A percentile compares a stretch with the other conserved stretches of the same genome.
Evolutionary conservation across 805 yeast genomes (phyloP).

Genomic region (Nakazawaea molendinolei): DNA sequence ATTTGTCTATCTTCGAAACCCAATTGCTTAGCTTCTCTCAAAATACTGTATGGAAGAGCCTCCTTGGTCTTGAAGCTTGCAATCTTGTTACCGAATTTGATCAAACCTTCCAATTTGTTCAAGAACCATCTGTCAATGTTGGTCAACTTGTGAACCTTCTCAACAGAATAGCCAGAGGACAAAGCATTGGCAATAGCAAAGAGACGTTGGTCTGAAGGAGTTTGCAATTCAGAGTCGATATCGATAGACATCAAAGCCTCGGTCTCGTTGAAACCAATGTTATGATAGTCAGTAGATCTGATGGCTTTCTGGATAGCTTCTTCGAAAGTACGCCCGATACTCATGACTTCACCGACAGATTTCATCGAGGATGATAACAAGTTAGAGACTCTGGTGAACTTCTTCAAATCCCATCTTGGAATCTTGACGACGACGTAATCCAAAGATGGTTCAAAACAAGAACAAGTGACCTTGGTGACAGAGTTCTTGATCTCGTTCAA

Average conservation of each 20-base stretch:
- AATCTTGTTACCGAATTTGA: constrained; percentile 61
- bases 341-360: constrained; percentile 98
- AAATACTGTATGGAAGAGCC: constrained; percentile 52
- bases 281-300: constrained; percentile 91
- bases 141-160: constrained; percentile 84
- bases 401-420: constrained; percentile 98
- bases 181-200: constrained; percentile 96
- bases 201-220: constrained; percentile 95
- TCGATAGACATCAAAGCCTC: constrained; percentile 84
- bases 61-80: constrained; percentile 49
- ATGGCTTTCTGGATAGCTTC: constrained; percentile 98
- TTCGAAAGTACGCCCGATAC: constrained; percentile 94
- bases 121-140: constrained; percentile 96
- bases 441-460: constrained; percentile 95
- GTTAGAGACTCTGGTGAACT: constrained; percentile 87
- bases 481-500: constrained; percentile 87
- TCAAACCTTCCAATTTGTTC: constrained; percentile 72
- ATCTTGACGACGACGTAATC: constrained; percentile 96
- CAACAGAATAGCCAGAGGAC: constrained; percentile 82
- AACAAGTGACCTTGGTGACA: constrained; percentile 89
- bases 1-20: constrained; percentile 97
- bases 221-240: constrained; percentile 86
- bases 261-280: constrained; percentile 87
- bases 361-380: constrained; percentile 91
- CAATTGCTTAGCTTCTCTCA: constrained; percentile 88